Evolutionary conservation across 768 basidiomycete species (phyloP).

Genomic region (Termitomyces sp.): DNA sequence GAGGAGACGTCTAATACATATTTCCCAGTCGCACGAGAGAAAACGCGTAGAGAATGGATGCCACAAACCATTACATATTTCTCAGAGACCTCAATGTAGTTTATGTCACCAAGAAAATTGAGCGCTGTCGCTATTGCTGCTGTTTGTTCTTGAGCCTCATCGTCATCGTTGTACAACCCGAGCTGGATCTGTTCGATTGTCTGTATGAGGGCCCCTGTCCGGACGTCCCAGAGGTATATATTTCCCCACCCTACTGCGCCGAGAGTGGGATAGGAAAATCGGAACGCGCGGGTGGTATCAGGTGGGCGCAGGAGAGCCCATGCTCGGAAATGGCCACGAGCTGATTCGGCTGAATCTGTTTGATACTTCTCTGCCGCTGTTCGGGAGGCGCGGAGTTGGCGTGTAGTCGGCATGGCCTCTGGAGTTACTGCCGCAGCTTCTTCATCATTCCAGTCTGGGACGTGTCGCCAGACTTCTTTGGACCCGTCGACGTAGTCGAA

Average conservation of each 20-base stretch:
- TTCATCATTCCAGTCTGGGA: slow-evolving; percentile 25
- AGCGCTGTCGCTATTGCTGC: not conserved
- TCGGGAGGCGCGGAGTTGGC: slow-evolving; percentile 15
- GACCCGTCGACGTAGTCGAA: slow-evolving; percentile 55
- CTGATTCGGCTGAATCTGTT: not conserved
- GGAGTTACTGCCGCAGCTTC: slow-evolving; percentile 14
- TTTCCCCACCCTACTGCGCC: slow-evolving; percentile 40
- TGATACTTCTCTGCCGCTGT: not conserved
- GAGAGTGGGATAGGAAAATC: slow-evolving; percentile 66
- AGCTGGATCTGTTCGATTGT: slow-evolving; percentile 39
- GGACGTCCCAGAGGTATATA: slow-evolving; percentile 64
- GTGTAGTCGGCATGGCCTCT: slow-evolving; percentile 29
- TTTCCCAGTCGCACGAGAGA: slow-evolving; percentile 42
- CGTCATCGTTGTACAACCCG: not conserved
- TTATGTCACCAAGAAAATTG: slow-evolving; percentile 34
- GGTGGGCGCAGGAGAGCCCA: slow-evolving; percentile 56
- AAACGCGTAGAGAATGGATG: slow-evolving; percentile 43
- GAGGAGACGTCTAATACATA: slow-evolving; percentile 41
- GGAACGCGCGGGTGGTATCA: slow-evolving; percentile 46
- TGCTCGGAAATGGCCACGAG: slow-evolving; percentile 54
- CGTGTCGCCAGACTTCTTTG: slow-evolving; percentile 72
- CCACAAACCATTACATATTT: slow-evolving; percentile 61
- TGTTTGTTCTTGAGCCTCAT: not conserved
- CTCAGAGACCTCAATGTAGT: slow-evolving; percentile 64
- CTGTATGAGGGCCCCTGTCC: slow-evolving; percentile 44